Evolutionary conservation across 1,284 basidiomycete genomes (phyloP).

Genomic region (Puccinia novopanici): DNA sequence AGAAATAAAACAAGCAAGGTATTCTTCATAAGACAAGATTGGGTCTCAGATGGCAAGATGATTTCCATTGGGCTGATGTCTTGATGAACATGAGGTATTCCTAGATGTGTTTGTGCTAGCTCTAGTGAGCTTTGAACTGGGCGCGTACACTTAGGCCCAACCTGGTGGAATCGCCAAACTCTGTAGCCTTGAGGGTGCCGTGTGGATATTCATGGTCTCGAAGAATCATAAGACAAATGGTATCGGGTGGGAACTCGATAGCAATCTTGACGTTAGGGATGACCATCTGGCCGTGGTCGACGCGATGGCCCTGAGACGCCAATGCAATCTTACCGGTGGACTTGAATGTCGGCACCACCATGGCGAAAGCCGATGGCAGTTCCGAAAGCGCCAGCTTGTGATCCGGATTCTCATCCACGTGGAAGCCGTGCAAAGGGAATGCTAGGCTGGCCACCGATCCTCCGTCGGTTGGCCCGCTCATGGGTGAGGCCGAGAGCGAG

Average conservation of each 20-base stretch:
- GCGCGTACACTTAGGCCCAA: neutral
- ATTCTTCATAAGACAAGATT: too few species aligned
- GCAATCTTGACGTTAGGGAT: slow-evolving; percentile 14
- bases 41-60: too few species aligned
- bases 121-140: too few species aligned
- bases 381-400: neutral
- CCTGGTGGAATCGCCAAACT: slow-evolving; percentile 4
- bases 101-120: too few species aligned
- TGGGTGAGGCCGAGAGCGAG: neutral
- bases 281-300: slow-evolving; percentile 1
- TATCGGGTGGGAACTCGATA: neutral
- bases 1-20: too few species aligned
- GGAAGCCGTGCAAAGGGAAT: neutral
- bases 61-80: too few species aligned
- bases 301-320: slow-evolving; percentile 2
- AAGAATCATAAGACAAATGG: neutral
- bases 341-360: neutral
- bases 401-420: neutral
- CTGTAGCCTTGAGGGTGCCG: neutral
- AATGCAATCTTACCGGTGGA: slow-evolving; percentile 6
- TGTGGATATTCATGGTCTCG: neutral
- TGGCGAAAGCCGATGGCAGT: neutral
- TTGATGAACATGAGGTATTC: too few species aligned
- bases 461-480: neutral
- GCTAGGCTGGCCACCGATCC: neutral